Evolutionary conservation across 2,329 filamentous ascomycete species (phyloP).

Genomic region (Arthrobotrys musiformis): DNA sequence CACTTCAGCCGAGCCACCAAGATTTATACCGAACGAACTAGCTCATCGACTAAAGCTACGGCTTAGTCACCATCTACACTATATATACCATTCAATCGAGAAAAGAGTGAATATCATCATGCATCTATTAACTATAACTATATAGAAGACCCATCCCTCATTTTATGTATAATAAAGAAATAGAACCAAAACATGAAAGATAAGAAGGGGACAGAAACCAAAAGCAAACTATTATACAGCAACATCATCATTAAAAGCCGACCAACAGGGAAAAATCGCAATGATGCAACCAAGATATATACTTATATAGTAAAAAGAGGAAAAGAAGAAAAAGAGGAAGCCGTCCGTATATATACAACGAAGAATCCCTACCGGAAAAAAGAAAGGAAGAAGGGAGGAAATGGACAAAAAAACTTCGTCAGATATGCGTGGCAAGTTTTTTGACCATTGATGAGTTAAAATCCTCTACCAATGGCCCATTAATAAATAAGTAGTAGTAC

Average conservation of each 20-base stretch:
- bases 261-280: neutral
- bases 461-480: neutral
- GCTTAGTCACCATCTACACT: slow-evolving; percentile 3
- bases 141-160: neutral
- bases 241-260: slow-evolving; percentile 4
- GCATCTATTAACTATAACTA: neutral
- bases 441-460: neutral
- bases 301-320: neutral
- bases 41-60: neutral
- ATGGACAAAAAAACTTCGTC: neutral
- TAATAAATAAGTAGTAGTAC: neutral
- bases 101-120: neutral
- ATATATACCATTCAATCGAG: neutral
- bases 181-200: neutral
- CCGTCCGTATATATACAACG: slow-evolving; percentile 21
- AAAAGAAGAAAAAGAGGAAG: neutral
- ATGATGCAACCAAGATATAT: slow-evolving; percentile 8
- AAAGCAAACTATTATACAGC: slow-evolving; percentile 12
- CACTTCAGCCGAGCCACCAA: neutral
- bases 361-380: neutral
- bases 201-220: neutral
- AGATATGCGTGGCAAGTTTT: neutral
- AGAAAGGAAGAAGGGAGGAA: neutral
- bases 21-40: neutral
- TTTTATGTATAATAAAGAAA: slow-evolving; percentile 2